Conservation (phyloP, 1,284 basidiomycete species). For the Mycena sp. region DNA sequence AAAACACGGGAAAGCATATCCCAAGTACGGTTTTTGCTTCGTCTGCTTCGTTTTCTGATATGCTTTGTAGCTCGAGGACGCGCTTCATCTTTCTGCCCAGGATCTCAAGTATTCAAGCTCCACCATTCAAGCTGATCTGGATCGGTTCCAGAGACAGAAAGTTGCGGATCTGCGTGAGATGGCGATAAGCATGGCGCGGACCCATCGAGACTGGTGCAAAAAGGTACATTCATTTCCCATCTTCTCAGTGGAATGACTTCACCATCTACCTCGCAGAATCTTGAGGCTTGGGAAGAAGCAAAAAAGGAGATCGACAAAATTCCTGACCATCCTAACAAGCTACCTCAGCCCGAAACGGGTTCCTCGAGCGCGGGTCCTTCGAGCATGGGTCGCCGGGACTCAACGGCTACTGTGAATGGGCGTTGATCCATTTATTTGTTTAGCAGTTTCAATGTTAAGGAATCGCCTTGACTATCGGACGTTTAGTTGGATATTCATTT, state of each 20-base stretch:
- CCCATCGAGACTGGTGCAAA: slow-evolving; percentile 95
- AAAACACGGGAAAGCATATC: slow-evolving; percentile 95
- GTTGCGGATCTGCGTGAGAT: slow-evolving; percentile 95
- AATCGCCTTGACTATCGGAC: slow-evolving; percentile 9
- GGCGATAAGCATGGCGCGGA: slow-evolving; percentile 88
- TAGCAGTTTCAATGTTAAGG: no score
- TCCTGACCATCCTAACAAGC: slow-evolving; percentile 85
- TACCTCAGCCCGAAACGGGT: slow-evolving; percentile 47
- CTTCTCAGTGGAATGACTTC: slow-evolving; percentile 12
- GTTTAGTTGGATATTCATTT: slow-evolving; percentile 22
- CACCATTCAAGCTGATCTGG: slow-evolving; percentile 97
- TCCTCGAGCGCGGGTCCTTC: slow-evolving; percentile 42
- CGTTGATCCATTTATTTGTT: no score
- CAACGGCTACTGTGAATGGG: slow-evolving; percentile 64
- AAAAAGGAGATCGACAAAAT: slow-evolving; percentile 91
- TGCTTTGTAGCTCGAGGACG: slow-evolving; percentile 85
- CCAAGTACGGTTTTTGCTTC: slow-evolving; percentile 64
- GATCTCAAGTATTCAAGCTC: slow-evolving; percentile 96
- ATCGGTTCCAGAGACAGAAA: slow-evolving; percentile 98
- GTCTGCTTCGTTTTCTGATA: slow-evolving; percentile 11
- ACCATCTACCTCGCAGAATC: slow-evolving; percentile 68
- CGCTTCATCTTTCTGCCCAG: slow-evolving; percentile 87
- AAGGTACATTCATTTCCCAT: slow-evolving; percentile 63
- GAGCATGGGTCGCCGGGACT: slow-evolving; percentile 60
- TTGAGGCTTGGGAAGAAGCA: slow-evolving; percentile 96